Percentiles rank a stretch among this genome's conserved stretches.
Conservation (phyloP, 2,329 filamentous ascomycete genomes). For the Stemphylium vesicarium region DNA sequence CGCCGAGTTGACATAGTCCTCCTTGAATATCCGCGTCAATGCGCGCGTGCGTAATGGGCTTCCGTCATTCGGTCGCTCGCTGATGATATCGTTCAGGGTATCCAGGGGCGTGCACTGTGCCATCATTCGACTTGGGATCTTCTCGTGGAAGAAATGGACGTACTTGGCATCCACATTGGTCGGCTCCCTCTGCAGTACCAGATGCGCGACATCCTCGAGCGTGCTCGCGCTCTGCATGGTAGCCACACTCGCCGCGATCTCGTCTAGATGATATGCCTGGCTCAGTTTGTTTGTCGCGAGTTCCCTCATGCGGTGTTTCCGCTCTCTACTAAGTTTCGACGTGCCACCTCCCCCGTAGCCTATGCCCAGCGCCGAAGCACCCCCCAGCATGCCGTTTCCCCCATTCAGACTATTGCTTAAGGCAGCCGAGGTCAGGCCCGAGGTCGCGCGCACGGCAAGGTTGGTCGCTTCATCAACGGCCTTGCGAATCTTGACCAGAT, state of each 20-base stretch:
- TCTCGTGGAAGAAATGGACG: slow-evolving; percentile 92
- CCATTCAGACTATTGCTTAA: slow-evolving; percentile 63
- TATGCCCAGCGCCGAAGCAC: slow-evolving; percentile 62
- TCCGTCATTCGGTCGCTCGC: slow-evolving; percentile 66
- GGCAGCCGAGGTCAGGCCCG: slow-evolving; percentile 70
- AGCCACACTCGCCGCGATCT: slow-evolving; percentile 81
- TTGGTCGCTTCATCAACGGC: slow-evolving; percentile 81
- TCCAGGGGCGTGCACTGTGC: slow-evolving; percentile 73
- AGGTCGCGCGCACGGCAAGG: slow-evolving; percentile 77
- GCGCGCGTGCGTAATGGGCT: slow-evolving; percentile 76
- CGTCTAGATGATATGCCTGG: slow-evolving; percentile 79
- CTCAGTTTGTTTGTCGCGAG: slow-evolving; percentile 79
- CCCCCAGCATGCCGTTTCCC: slow-evolving; percentile 58
- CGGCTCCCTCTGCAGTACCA: slow-evolving; percentile 74
- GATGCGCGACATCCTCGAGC: slow-evolving; percentile 75
- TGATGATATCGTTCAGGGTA: slow-evolving; percentile 71
- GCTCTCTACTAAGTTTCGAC: slow-evolving; percentile 74
- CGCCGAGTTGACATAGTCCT: slow-evolving; percentile 72
- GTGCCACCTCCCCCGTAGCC: slow-evolving; percentile 62
- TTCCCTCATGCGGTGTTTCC: slow-evolving; percentile 79
- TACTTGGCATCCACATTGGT: slow-evolving; percentile 77
- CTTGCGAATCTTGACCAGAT: slow-evolving; percentile 80
- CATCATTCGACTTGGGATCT: slow-evolving; percentile 78
- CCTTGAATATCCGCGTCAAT: slow-evolving; percentile 75
- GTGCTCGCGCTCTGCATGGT: slow-evolving; percentile 82